A percentile compares a stretch with the other conserved stretches of the same genome.
phyloP scores from a whole-genome alignment of 768 basidiomycete genomes.

The Polyporus arcularius region DNA sequence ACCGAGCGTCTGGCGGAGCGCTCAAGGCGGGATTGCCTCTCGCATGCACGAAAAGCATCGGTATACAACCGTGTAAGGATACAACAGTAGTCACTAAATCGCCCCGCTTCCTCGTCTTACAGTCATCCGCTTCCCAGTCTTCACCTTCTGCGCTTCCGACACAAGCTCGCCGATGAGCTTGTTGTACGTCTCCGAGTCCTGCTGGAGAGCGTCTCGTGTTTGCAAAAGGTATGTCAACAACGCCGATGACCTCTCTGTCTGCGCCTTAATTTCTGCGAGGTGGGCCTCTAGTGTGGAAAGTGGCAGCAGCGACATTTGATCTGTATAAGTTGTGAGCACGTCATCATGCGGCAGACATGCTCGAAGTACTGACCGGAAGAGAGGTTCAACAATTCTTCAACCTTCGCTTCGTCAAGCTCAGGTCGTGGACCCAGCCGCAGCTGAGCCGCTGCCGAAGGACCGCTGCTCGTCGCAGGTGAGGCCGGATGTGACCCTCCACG shows the following conservation, averaged over 20 bases:
- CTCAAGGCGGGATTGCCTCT: background rate
- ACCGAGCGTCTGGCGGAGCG: constrained; percentile 13
- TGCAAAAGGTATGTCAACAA: constrained; percentile 83
- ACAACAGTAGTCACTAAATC: constrained; percentile 15
- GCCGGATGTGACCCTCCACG: constrained; percentile 52
- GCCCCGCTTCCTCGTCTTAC: constrained; percentile 39
- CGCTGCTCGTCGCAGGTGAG: constrained; percentile 45
- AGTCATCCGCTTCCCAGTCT: constrained; percentile 53
- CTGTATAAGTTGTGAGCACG: constrained; percentile 38
- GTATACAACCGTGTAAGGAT: background rate
- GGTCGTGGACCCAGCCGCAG: constrained; percentile 76
- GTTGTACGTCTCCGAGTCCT: constrained; percentile 89
- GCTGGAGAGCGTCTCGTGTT: constrained; percentile 76
- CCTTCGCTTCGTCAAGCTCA: constrained; percentile 64
- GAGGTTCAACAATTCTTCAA: constrained; percentile 65
- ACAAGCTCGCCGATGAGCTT: constrained; percentile 89
- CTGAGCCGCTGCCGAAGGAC: constrained; percentile 34
- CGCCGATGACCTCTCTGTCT: constrained; percentile 75
- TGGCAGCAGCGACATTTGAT: constrained; percentile 71
- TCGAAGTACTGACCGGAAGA: constrained; percentile 56
- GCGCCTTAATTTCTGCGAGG: constrained; percentile 64
- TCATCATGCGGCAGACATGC: background rate
- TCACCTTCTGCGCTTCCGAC: constrained; percentile 86
- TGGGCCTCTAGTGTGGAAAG: constrained; percentile 64
- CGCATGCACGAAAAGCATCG: background rate